phyloP scores from a whole-genome alignment of 169 alveolate species.

The Cryptosporidium sp. region DNA sequence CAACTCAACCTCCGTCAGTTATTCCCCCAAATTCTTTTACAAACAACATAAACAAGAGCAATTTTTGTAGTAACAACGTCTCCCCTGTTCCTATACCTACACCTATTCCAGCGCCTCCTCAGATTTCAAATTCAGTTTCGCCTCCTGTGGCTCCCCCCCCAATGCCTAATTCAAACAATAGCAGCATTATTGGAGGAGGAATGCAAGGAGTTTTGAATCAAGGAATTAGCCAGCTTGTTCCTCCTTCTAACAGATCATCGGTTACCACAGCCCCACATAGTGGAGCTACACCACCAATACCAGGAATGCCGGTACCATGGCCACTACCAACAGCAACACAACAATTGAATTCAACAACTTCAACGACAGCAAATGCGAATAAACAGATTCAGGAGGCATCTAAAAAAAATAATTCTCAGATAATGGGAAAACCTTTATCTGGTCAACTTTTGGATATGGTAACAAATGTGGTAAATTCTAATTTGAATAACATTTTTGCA shows the following conservation, averaged over 20 bases:
- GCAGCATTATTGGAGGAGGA: constrained; percentile 17
- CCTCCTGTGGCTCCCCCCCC: constrained; percentile 16
- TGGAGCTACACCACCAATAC: constrained; percentile 86
- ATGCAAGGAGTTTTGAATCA: not conserved
- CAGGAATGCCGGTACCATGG: constrained; percentile 92
- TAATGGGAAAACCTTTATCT: constrained; percentile 26
- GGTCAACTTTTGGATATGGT: constrained; percentile 56
- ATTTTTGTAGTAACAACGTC: not conserved
- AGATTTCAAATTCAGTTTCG: not conserved
- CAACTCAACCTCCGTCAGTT: not conserved
- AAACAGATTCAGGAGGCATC: constrained; percentile 78
- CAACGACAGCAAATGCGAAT: constrained; percentile 80
- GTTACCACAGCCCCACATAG: constrained; percentile 87
- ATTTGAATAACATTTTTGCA: constrained; percentile 13
- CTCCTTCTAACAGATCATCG: constrained; percentile 33
- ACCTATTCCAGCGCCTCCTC: not conserved
- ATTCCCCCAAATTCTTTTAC: not conserved
- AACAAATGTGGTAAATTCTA: constrained; percentile 14
- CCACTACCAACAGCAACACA: constrained; percentile 90
- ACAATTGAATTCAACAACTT: constrained; percentile 79
- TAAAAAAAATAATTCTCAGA: not conserved
- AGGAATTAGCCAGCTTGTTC: not conserved
- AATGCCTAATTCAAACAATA: not conserved
- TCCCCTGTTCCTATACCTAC: not conserved
- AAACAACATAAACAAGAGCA: not conserved